phyloP scores from a whole-genome alignment of 495 filamentous ascomycete genomes.

The Cryomyces minteri region DNA sequence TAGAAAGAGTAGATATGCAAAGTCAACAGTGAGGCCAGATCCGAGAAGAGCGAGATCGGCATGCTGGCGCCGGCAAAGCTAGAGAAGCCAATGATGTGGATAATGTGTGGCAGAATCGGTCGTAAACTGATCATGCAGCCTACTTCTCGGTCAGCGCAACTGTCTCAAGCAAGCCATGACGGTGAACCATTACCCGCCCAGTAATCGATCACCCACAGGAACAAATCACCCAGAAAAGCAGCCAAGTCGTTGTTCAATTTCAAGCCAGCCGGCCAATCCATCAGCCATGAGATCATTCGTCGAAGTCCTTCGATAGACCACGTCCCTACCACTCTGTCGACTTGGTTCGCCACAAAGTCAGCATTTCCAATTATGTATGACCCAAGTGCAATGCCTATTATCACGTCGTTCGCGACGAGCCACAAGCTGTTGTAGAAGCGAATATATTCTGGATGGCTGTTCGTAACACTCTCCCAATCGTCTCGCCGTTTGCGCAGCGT shows the following conservation, averaged over 20 bases:
- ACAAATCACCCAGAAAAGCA: slow-evolving; percentile 80
- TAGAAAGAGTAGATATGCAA: slow-evolving; percentile 98
- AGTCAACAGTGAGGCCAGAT: slow-evolving; percentile 79
- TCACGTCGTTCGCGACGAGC: slow-evolving; percentile 97
- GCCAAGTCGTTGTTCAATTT: slow-evolving; percentile 95
- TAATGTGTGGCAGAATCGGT: slow-evolving; percentile 65
- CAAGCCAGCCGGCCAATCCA: slow-evolving; percentile 92
- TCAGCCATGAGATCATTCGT: slow-evolving; percentile 84
- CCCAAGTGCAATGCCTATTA: slow-evolving; percentile 91
- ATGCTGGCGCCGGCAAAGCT: slow-evolving; percentile 92
- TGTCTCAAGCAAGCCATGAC: not conserved
- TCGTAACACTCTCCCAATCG: slow-evolving; percentile 91
- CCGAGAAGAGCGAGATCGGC: slow-evolving; percentile 92
- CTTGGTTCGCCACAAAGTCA: slow-evolving; percentile 63
- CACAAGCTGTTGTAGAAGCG: slow-evolving; percentile 98
- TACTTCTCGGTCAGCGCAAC: slow-evolving; percentile 7
- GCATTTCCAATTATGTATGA: slow-evolving; percentile 96
- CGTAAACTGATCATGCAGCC: slow-evolving; percentile 58
- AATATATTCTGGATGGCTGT: slow-evolving; percentile 94
- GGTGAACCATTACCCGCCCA: slow-evolving; percentile 50
- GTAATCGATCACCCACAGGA: slow-evolving; percentile 95
- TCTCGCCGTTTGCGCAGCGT: slow-evolving; percentile 74
- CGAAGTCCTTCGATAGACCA: slow-evolving; percentile 86
- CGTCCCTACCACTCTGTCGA: slow-evolving; percentile 54
- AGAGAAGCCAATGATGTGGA: slow-evolving; percentile 86